Base-by-base conservation (phyloP, 1,139 yeast genomes). In the Geotrichum fermentans region DNA sequence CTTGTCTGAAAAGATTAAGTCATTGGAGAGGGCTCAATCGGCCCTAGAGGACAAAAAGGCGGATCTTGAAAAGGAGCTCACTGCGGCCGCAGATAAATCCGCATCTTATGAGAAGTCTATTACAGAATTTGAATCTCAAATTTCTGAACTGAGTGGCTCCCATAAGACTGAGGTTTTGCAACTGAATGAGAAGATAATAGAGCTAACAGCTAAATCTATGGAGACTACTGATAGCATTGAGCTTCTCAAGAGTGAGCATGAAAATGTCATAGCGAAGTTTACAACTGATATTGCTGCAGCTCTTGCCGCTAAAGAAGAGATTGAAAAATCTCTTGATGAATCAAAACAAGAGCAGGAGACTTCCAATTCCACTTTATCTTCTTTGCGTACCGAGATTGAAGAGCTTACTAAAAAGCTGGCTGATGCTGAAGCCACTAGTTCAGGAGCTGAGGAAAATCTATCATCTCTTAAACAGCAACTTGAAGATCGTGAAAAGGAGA, bases 21-120 rank as follows among this genome's bases (percentile, higher is more conserved):
- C 26, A 14, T 32, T 40, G 16, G 35, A 46, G 22, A 17, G 43
- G 1, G 37, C 45, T 20, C 8, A 45, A 2, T 16, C 46, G 22
- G 29, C 21, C 13, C 21, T 49, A 4, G 52, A 45, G 26, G 45
- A 30, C 1, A 8, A 13, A 4, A 42, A 41, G 14, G 11, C 45
- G 20, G 13, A 30, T 2, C 10, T 39, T 16, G 33, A 49, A 30
- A 33, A 21, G 11, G 40, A 43, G 22, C 17, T 47, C 10, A 51
- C 40, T 4, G 49, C 38, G 14, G 49, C 46, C 11, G 51, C 47
- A 13, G 40, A 58, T 10, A 43, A 40, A 28, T 11, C 18, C 13
- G 22, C 26, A 3, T 28, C 44, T 16, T 45, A 44, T 8, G 50
- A 39, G 30, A 51, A 47, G 28, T 20, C 18, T 4, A 16, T 48